Evolutionary conservation across 2,329 filamentous ascomycete species (phyloP).

Genomic region (Pestalotiopsis sp.): DNA sequence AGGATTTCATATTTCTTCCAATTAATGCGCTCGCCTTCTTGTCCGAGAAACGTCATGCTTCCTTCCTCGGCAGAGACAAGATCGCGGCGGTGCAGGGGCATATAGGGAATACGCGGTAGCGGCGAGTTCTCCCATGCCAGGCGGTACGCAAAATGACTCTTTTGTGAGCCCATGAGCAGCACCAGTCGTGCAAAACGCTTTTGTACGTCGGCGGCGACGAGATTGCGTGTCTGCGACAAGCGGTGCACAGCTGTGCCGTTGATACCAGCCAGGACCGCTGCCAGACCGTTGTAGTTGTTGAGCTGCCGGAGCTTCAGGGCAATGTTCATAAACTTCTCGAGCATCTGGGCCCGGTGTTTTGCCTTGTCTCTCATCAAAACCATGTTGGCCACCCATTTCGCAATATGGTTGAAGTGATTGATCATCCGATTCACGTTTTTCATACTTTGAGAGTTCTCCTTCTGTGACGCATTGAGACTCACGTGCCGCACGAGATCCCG

Average conservation of each 20-base stretch:
- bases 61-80: slow-evolving; percentile 91
- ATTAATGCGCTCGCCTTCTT: slow-evolving; percentile 77
- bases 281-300: slow-evolving; percentile 96
- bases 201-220: slow-evolving; percentile 71
- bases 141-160: slow-evolving; percentile 94
- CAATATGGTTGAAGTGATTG: slow-evolving; percentile 85
- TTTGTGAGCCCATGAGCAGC: slow-evolving; percentile 90
- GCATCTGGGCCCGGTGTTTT: slow-evolving; percentile 86
- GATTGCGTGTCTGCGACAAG: slow-evolving; percentile 74
- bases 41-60: slow-evolving; percentile 84
- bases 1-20: slow-evolving; percentile 99
- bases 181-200: slow-evolving; percentile 88
- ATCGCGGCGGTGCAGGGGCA: slow-evolving; percentile 87
- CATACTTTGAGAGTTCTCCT: slow-evolving; percentile 75
- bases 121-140: slow-evolving; percentile 96
- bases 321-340: slow-evolving; percentile 95
- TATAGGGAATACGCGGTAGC: slow-evolving; percentile 86
- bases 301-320: slow-evolving; percentile 83
- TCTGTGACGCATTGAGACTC: slow-evolving; percentile 70
- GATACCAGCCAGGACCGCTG: slow-evolving; percentile 91
- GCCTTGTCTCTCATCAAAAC: slow-evolving; percentile 90
- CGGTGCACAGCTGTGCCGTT: slow-evolving; percentile 87
- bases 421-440: slow-evolving; percentile 94
- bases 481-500: slow-evolving; percentile 93
- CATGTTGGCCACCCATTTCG: slow-evolving; percentile 81